phyloP scores from a whole-genome alignment of 371 early-diverging fungal species.

The Mycotypha africana region DNA sequence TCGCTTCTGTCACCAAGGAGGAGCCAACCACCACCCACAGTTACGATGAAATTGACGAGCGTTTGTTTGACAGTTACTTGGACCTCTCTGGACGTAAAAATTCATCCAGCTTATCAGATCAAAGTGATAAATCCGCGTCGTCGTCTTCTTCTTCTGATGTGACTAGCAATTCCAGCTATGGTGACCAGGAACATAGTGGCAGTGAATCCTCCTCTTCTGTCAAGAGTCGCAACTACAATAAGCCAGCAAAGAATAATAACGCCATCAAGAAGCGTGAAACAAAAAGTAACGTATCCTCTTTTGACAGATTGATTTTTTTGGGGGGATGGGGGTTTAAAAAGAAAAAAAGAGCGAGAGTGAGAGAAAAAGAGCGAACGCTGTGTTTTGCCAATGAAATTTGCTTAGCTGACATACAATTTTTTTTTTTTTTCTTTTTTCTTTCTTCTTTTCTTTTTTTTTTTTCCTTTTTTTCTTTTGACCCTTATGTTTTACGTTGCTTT shows the following conservation, averaged over 20 bases:
- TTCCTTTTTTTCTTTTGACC: too few relatives aligned
- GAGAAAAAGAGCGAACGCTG: not conserved
- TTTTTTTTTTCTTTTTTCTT: not conserved
- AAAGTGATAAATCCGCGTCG: too few relatives aligned
- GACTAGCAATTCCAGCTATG: conserved; percentile 6
- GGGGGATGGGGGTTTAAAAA: too few relatives aligned
- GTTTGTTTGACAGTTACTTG: conserved; percentile 9
- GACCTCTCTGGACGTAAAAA: not conserved
- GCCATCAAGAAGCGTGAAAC: too few relatives aligned
- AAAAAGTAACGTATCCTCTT: too few relatives aligned
- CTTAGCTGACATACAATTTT: not conserved
- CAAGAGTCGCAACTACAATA: too few relatives aligned
- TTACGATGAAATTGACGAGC: conserved; percentile 14
- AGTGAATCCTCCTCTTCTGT: too few relatives aligned
- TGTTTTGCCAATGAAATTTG: not conserved
- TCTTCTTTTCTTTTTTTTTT: too few relatives aligned
- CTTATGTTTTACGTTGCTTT: conserved; percentile 1
- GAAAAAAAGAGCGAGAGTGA: not conserved
- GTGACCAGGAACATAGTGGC: too few relatives aligned
- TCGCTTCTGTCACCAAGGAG: too few relatives aligned
- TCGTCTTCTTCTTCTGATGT: conserved; percentile 8
- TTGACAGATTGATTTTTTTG: too few relatives aligned
- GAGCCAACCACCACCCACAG: conserved; percentile 12
- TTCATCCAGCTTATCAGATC: conserved; percentile 3
- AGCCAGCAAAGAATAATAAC: too few relatives aligned